Base-by-base conservation (phyloP, 768 basidiomycete species). In the Serendipita sp. region DNA sequence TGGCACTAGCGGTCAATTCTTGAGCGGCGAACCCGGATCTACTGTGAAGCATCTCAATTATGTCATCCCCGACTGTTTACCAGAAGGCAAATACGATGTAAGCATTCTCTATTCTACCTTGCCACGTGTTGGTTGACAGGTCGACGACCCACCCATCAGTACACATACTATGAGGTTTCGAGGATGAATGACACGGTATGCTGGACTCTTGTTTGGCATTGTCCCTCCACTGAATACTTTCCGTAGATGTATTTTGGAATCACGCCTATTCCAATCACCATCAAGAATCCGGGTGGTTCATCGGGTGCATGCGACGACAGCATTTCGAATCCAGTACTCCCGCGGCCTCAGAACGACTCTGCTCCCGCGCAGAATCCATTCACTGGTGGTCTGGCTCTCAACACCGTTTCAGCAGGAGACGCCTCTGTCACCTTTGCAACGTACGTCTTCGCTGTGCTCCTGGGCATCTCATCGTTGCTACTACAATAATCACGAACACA, bases 151-250 rank as follows among this genome's bases (percentile, higher is more conserved):
- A n/a, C n/a, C n/a, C n/a, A n/a, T n/a, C 61, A 81, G 79, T 67
- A 79, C 42, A 79, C 78, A 1, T 71, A 78, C 53, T 79, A 80
- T 64, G 79, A 81, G 65, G 64, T 67, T 2, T 74, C 75, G 2
- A 69, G 70, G 26, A 68, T 75, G 41, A 69, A 75, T 31, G 69
- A 68, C 28, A 56, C 68, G 24, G 65, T 65, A 38, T n/a, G 66
- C 63, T 24, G 26, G 3, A n/a, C 42, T 16, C 41, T 28, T 20
- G 9, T 48, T 48, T n/a, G 7, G 9, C 34, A 38, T 17, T 7
- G 45, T n/a, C 7, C 31, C 30, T 17, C 24, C 17, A 58, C 53
- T 58, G 11, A 48, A 9, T 28, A n/a, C 7, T 7, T 7, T 48
- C 9, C 2, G 9, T 31, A 58, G 53, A 58, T 34, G 31, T 58